Base-by-base conservation (phyloP, 164 flowering plant genomes). In the Liriodendron chinense region DNA sequence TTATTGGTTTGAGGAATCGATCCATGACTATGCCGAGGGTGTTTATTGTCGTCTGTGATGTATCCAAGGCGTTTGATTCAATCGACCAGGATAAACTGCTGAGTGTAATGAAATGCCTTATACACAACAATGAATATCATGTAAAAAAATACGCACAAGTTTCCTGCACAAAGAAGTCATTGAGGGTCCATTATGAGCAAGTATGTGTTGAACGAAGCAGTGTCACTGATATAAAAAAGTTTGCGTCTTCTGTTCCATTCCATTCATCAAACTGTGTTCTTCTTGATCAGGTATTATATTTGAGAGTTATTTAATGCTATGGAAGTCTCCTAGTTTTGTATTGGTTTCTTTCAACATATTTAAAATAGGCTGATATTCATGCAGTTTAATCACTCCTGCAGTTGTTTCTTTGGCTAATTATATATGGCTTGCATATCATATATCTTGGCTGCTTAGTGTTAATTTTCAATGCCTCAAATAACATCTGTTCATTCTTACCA, bases 1-100 rank as follows among this genome's bases (percentile, higher is more conserved):
- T 89, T 65, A 43, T 76, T 72, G 66, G 80, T 68, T 76, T 91
- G 78, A 94, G 85, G 79, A 81, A 76, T 24, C 78, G 79, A 25
- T 78, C 78, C 23, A 47, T 18, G 23, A 47, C 43, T 26, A 66
- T 82, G 71, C 91, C 92, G 68, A 78, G 50, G 61, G 76, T 87
- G 2, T 94, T 78, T 78, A 50, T 96, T 70, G 91, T 94, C 28
- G 84, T 86, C 78, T 76, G 94, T 75, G 99, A 96, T 87, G 97
- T 96, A 50, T 82, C 78, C 13, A 92, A 89, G 79, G 99, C 99
- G 68, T 96, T 89, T 85, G 99, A 96, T 84, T 84, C 94, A 26
- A 74, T 96, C 48, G 80, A 89, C 75, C 99, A 96, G 76, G 89
- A 92, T 79, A 90, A 89, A 81, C 85, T 96, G 28, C 91, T 96